Base-by-base conservation (phyloP, 2,329 filamentous ascomycete genomes). In the Claviceps africana region DNA sequence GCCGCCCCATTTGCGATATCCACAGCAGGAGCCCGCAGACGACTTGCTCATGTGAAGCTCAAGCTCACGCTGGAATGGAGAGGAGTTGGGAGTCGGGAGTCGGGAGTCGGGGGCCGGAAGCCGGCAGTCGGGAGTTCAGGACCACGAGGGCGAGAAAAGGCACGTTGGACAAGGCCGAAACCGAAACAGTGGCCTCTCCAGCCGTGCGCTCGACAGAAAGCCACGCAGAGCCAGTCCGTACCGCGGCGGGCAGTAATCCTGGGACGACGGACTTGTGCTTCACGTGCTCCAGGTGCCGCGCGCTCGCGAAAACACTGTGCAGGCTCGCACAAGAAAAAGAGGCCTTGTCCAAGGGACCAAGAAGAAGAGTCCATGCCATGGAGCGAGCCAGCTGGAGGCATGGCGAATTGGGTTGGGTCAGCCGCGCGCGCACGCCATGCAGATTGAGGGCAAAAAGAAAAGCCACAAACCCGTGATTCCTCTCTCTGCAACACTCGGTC, bases 271-370 rank as follows among this genome's bases (percentile, higher is more conserved):
- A 37, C 33, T 9, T 11, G 9, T 33, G 31, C 28, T 30, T 30
- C 28, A 30, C 28, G 9, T 30, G 28, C 57, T 58, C 54, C 53
- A 55, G 54, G 54, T 57, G 54, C 56, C 57, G 56, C 57, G 56
- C 57, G 56, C 50, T 54, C 51, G 43, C 42, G 21, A 33, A 11
- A 11, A n/a, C n/a, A n/a, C n/a, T n/a, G n/a, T n/a, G n/a, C 31
- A 11, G 31, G 6, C 9, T 33, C 2, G 6, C 31, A 33, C 31
- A 33, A 33, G 31, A n/a, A n/a, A n/a, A n/a, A n/a, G 33, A 37
- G 33, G 33, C 6, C 33, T 4, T 37, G 2, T 15, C 33, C 13
- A 37, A 37, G 15, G 33, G 13, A n/a, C n/a, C n/a, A n/a, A n/a
- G 13, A 37, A 37, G 33, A 15, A 37, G 33, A 37, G 13, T 15